Evolutionary conservation across 108 stramenopile species (phyloP), one percentile per base, ranked within the genome.

Genomic region (Chaetoceros tenuissimus): DNA sequence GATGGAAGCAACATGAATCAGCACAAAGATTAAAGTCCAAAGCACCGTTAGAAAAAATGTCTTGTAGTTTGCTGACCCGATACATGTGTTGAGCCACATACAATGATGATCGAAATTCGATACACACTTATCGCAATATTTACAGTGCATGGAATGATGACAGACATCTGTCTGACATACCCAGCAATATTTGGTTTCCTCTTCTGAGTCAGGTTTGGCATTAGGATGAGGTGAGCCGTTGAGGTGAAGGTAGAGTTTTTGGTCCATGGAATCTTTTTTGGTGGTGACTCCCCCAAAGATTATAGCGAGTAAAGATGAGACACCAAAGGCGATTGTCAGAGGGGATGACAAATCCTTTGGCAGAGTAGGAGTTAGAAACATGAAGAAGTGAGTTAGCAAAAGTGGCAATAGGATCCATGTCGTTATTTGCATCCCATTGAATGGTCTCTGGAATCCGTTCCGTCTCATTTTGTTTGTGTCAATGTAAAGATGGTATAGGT

Each of bases 61-160:
- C 17, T 57, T 43, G 57, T 96, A 96, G 59, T 96, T 96, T 48
- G 61, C 67, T 51, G 64, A 60, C 16, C 90, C 94, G 18, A 92
- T 71, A 60, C 91, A 93, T 8, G 89, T 93, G 47, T 97, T 94
- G 58, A 97, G 85, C 94, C 93, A 97, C 63, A 83, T 75, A 72
- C 96, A 97, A 64, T 97, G 96, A 68, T 97, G 96, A 68, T 97
- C 96, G 63, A 97, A 97, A n/a, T 69, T 60, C 46, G 64, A 60
- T 19, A 94, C 90, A 67, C 96, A 97, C 62, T 97, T 97, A 64
- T 97, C 79, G 66, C 96, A 97, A 57, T 80, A 94, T 60, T 92
- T 86, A 80, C 96, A 97, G 55, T 97, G 96, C 90, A 92, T 93
- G 40, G 85, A 79, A 48, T 82, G 57, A 22, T 64, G 55, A 34